Conservation (phyloP, 352 stramenopile genomes). For the Pythium scleroteichum region DNA sequence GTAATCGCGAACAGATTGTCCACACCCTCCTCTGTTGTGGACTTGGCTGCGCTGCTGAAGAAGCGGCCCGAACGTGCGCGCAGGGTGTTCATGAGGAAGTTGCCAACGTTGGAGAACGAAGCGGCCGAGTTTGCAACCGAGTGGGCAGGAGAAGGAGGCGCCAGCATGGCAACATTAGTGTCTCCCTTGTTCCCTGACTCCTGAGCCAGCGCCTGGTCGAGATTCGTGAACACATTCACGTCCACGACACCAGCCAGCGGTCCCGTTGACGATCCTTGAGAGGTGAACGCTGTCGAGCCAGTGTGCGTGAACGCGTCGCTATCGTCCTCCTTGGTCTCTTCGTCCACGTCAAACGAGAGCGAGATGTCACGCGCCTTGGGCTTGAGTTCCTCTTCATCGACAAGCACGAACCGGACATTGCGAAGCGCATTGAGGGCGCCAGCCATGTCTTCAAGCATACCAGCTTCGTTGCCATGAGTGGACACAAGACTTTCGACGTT, state of each 20-base stretch:
- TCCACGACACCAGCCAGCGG: conserved; percentile 74
- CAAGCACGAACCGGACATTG: conserved; percentile 77
- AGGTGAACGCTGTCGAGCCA: conserved; percentile 31
- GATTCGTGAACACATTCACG: conserved; percentile 77
- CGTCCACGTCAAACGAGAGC: conserved; percentile 66
- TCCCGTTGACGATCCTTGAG: conserved; percentile 34
- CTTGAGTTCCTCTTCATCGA: conserved; percentile 68
- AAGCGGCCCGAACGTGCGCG: conserved; percentile 64
- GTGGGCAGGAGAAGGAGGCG: conserved; percentile 30
- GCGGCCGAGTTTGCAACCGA: conserved; percentile 34
- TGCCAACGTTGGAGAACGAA: conserved; percentile 67
- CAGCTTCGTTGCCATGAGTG: conserved; percentile 85
- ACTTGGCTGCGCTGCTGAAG: conserved; percentile 38
- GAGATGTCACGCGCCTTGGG: conserved; percentile 43
- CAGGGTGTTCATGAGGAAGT: conserved; percentile 67
- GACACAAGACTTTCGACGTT: conserved; percentile 85
- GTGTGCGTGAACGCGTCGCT: conserved; percentile 29
- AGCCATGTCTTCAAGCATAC: conserved; percentile 89
- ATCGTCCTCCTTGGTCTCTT: conserved; percentile 63
- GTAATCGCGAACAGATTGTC: conserved; percentile 61
- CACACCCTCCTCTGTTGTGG: conserved; percentile 34
- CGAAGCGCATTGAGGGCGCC: conserved; percentile 79
- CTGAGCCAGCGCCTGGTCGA: conserved; percentile 66
- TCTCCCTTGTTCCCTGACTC: conserved; percentile 29
- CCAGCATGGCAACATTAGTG: conserved; percentile 20